Conservation (phyloP, 2,329 filamentous ascomycete species). For the Aureobasidium zeae region DNA sequence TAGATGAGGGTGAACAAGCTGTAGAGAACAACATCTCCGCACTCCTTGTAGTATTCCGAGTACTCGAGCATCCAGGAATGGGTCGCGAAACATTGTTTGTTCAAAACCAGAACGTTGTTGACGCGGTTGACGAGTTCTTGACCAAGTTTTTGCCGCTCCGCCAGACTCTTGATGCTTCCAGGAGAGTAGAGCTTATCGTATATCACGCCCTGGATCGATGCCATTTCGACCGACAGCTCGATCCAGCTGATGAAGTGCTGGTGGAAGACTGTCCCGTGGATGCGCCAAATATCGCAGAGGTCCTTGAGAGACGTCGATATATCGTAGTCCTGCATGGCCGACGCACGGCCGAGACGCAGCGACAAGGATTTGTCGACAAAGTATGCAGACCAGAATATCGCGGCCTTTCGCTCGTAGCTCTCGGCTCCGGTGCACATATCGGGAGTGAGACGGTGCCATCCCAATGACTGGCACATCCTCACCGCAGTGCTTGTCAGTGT, state of each 20-base stretch:
- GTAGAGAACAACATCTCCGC: constrained; percentile 7
- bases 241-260: background rate
- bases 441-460: constrained; percentile 19
- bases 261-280: background rate
- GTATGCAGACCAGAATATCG: constrained; percentile 56
- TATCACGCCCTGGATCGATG: constrained; percentile 1
- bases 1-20: constrained; percentile 14
- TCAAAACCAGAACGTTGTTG: background rate
- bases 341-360: constrained; percentile 57
- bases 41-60: background rate
- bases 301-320: constrained; percentile 1
- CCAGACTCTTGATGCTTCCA: constrained; percentile 17
- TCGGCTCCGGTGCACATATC: constrained; percentile 15
- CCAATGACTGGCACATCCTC: constrained; percentile 51
- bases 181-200: constrained; percentile 17
- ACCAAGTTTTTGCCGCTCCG: background rate
- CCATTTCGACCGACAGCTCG: constrained; percentile 1
- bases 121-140: background rate
- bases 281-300: background rate
- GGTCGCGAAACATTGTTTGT: background rate
- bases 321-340: constrained; percentile 15
- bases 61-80: background rate
- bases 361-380: constrained; percentile 46
- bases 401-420: constrained; percentile 26
- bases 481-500: constrained; percentile 51